Percentiles rank a stretch among this genome's conserved stretches.
Conservation (phyloP, 768 basidiomycete species). For the Butyriboletus loyo region DNA sequence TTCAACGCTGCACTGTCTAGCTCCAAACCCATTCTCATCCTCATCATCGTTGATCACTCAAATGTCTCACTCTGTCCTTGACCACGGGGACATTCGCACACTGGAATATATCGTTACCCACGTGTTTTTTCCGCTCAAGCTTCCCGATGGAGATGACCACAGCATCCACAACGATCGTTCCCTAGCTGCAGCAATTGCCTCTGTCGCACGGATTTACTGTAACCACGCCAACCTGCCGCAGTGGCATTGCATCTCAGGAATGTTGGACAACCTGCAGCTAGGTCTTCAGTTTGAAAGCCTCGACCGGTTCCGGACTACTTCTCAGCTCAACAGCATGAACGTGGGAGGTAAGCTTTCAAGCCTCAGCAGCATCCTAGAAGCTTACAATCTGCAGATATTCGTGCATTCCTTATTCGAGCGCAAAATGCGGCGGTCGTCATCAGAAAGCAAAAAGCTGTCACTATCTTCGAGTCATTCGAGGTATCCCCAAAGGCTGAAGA, state of each 20-base stretch:
- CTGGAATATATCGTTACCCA: slow-evolving; percentile 39
- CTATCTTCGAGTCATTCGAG: slow-evolving; percentile 47
- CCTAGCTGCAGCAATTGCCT: slow-evolving; percentile 21
- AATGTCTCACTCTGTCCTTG: slow-evolving; percentile 10
- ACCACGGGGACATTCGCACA: neutral
- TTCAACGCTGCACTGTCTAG: neutral
- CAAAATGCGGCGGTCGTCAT: slow-evolving; percentile 51
- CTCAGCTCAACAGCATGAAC: slow-evolving; percentile 19
- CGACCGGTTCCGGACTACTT: slow-evolving; percentile 5
- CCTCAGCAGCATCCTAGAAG: neutral
- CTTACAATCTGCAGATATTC: slow-evolving; percentile 29
- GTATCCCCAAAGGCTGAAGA: slow-evolving; percentile 34
- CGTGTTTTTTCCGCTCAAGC: slow-evolving; percentile 40
- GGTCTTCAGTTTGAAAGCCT: slow-evolving; percentile 1
- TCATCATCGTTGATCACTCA: neutral
- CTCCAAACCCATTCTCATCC: neutral
- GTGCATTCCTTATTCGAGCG: slow-evolving; percentile 37
- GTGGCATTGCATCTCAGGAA: slow-evolving; percentile 33
- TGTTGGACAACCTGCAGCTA: slow-evolving; percentile 28
- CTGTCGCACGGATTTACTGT: slow-evolving; percentile 21
- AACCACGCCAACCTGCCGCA: slow-evolving; percentile 2
- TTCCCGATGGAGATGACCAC: slow-evolving; percentile 39
- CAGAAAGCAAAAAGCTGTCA: slow-evolving; percentile 26
- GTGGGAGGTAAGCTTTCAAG: slow-evolving; percentile 13
- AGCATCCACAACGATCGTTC: slow-evolving; percentile 22